Conservation (phyloP, 164 flowering plant species). For the Amborella trichopoda region DNA sequence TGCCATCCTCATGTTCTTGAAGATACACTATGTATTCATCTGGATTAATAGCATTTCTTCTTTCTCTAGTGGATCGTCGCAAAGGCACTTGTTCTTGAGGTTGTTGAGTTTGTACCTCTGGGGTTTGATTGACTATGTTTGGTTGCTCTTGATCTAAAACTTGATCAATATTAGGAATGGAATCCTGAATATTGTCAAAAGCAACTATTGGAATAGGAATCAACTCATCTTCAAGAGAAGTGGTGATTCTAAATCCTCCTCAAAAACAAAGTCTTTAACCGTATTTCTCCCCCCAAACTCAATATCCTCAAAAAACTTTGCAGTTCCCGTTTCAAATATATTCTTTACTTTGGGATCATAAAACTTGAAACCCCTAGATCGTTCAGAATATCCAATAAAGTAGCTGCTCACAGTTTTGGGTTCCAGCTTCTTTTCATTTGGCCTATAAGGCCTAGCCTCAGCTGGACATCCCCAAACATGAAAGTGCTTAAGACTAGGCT, state of each 20-base stretch:
- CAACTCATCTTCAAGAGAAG: too few relatives aligned
- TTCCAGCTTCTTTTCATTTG: background rate
- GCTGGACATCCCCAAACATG: background rate
- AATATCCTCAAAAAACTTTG: background rate
- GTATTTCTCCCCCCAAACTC: background rate
- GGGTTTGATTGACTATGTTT: background rate
- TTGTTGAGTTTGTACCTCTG: background rate
- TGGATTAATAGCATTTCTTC: background rate
- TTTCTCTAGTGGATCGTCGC: background rate
- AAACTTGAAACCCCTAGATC: constrained; percentile 1
- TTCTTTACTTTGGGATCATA: background rate
- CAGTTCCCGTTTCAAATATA: background rate
- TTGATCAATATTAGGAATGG: background rate
- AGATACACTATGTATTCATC: background rate
- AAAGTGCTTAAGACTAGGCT: constrained; percentile 2
- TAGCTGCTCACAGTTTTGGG: background rate
- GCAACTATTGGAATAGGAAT: background rate
- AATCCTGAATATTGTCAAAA: background rate
- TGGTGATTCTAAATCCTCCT: background rate
- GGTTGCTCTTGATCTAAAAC: background rate
- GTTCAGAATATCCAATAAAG: constrained; percentile 2
- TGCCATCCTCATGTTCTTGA: background rate
- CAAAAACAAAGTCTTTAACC: background rate
- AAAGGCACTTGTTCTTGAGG: background rate
- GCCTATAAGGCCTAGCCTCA: constrained; percentile 1